phyloP scores from a whole-genome alignment of 257 asterid genomes.

The Forsythia suspensa region DNA sequence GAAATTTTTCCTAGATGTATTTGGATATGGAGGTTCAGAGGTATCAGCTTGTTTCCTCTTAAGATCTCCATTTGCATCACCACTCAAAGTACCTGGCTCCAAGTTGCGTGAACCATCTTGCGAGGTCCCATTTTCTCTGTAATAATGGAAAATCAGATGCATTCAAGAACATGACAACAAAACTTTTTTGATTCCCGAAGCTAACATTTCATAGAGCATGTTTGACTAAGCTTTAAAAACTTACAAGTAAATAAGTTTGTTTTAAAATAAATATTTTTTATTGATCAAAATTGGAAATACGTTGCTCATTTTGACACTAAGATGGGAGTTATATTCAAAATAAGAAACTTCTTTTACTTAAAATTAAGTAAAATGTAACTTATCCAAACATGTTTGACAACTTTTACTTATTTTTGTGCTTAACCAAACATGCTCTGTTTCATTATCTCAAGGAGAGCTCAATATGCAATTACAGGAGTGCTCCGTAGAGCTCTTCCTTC shows the following conservation, averaged over 20 bases:
- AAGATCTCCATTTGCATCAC: constrained; percentile 35
- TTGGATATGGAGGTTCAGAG: constrained; percentile 36
- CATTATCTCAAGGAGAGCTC: background rate
- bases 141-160: constrained; percentile 8
- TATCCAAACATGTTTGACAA: background rate
- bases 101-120: constrained; percentile 29
- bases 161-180: background rate
- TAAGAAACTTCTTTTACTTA: background rate
- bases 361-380: background rate
- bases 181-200: background rate
- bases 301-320: background rate
- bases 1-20: constrained; percentile 38
- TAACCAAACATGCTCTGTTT: background rate
- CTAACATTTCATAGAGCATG: background rate
- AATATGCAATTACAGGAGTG: background rate
- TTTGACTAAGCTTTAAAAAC: background rate
- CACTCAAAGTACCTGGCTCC: constrained; percentile 35
- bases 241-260: background rate
- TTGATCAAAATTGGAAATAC: background rate
- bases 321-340: background rate
- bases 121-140: constrained; percentile 57
- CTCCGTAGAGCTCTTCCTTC: background rate
- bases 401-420: background rate
- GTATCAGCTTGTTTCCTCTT: constrained; percentile 57
- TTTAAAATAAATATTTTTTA: background rate